These are phyloP conservation scores for Abelmoschus esculentus DNA, from an alignment of 345 rosid genomes.

Conservation along the genomic window DNA sequence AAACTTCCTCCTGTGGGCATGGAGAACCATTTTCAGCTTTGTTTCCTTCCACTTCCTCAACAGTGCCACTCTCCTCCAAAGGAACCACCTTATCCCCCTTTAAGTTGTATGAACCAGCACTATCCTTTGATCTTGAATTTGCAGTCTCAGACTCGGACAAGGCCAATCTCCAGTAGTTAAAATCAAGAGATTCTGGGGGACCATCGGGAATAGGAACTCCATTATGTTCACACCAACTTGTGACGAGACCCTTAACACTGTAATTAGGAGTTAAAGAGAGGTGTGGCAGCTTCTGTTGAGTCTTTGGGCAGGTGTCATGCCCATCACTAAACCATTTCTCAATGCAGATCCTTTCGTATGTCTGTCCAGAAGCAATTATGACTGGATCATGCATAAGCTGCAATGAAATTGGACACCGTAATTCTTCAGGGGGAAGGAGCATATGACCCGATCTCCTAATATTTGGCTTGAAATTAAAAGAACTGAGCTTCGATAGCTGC, in stretches of 20 bases:
- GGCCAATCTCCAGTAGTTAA: slow-evolving; percentile 84
- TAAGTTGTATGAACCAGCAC: slow-evolving; percentile 37
- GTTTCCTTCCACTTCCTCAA: slow-evolving; percentile 34
- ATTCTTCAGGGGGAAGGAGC: slow-evolving; percentile 83
- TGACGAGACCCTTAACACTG: slow-evolving; percentile 91
- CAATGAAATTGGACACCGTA: slow-evolving; percentile 93
- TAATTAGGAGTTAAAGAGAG: slow-evolving; percentile 86
- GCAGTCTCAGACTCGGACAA: slow-evolving; percentile 60
- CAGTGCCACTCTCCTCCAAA: slow-evolving; percentile 55
- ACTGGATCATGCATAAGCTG: slow-evolving; percentile 98
- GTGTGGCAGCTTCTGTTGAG: slow-evolving; percentile 86
- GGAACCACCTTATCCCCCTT: slow-evolving; percentile 62
- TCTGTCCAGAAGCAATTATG: slow-evolving; percentile 95
- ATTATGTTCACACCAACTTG: slow-evolving; percentile 95
- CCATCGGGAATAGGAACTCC: slow-evolving; percentile 63
- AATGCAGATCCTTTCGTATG: slow-evolving; percentile 86
- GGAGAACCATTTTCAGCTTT: slow-evolving; percentile 26
- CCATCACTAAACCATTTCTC: slow-evolving; percentile 97
- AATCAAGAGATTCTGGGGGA: slow-evolving; percentile 89
- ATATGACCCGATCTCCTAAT: slow-evolving; percentile 59
- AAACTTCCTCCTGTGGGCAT: slow-evolving; percentile 28
- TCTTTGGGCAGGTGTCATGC: slow-evolving; percentile 87
- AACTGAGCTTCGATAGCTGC: slow-evolving; percentile 76
- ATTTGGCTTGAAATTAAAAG: slow-evolving; percentile 56
- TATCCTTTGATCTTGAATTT: slow-evolving; percentile 54